Base-by-base conservation (phyloP, 495 filamentous ascomycete species). In the Podospora didyma region DNA sequence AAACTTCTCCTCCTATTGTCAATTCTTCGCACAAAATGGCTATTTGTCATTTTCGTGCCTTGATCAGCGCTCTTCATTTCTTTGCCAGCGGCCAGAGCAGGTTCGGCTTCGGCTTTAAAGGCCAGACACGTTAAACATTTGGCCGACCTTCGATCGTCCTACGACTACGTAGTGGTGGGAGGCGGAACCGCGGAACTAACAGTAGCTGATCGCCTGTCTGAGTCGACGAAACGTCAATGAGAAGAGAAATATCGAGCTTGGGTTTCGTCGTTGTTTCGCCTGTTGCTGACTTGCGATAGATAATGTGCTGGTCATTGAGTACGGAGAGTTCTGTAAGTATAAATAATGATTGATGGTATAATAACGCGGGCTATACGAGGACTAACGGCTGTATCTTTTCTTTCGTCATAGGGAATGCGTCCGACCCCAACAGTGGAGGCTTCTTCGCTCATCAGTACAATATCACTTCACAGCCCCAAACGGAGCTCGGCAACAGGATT, bases 161-260 rank as follows among this genome's bases (percentile, higher is more conserved):
- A 84, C 73, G 89, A 94, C 74, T 93, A 89, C 66, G 74, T 95
- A 54, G 86, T 94, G 61, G 82, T 93, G 7, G 89, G 89, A 57
- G 90, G 89, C 49, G 90, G 90, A 62, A 93, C 90, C 28, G 89
- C 90, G 3, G 90, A 90, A 7, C n/a, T 50, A 26, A 37, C 48
- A 3, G n/a, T 50, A n/a, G 48, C 48, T 17, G 48, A 50, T 17
- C 48, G 48, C 23, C 23, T 50, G n/a, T 24, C 48, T 19, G 48
- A 50, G 48, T 50, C 24, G 17, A 31, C 1, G 6, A 28, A 50
- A 50, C 3, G 48, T 57, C 89, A 89, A 73, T 88, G 76, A 78
- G 41, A 62, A 71, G 45, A 61, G 68, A 5, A 47, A 65, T 16
- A 57, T 67, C 3, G 45, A 57, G 2, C 3, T 49, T 7, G n/a